Evolutionary conservation across 441 rosid genomes (phyloP).

Genomic region (Mallotus repandus): DNA sequence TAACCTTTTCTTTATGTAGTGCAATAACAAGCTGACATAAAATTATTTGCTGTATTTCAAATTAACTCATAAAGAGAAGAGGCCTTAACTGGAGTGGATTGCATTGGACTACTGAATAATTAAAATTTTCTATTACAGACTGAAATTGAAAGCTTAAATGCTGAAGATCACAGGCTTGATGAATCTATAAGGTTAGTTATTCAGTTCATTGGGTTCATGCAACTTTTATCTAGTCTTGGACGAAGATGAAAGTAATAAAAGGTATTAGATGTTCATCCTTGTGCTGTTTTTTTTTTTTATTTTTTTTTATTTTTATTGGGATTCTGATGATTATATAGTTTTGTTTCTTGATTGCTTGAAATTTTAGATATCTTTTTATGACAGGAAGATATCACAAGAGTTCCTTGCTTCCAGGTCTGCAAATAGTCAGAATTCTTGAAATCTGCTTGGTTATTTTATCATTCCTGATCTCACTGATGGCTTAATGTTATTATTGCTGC

Average conservation of each 20-base stretch:
- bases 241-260: constrained; percentile 50
- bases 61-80: background rate
- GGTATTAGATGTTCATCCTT: constrained; percentile 31
- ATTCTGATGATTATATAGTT: background rate
- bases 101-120: background rate
- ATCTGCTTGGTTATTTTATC: constrained; percentile 11
- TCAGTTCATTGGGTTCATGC: background rate
- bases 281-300: background rate
- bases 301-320: too few species aligned
- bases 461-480: constrained; percentile 6
- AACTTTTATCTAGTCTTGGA: too few species aligned
- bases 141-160: constrained; percentile 49
- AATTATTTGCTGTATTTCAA: too few species aligned
- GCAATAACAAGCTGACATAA: background rate
- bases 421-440: constrained; percentile 8
- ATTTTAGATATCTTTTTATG: constrained; percentile 65
- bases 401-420: constrained; percentile 64
- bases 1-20: background rate
- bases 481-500: constrained; percentile 24
- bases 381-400: constrained; percentile 62
- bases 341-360: constrained; percentile 10
- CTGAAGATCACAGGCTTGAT: constrained; percentile 58
- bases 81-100: background rate
- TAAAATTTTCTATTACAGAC: constrained; percentile 34
- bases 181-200: constrained; percentile 60